Conservation (phyloP, 192 early-diverging fungal species). For the Podila epigama region DNA sequence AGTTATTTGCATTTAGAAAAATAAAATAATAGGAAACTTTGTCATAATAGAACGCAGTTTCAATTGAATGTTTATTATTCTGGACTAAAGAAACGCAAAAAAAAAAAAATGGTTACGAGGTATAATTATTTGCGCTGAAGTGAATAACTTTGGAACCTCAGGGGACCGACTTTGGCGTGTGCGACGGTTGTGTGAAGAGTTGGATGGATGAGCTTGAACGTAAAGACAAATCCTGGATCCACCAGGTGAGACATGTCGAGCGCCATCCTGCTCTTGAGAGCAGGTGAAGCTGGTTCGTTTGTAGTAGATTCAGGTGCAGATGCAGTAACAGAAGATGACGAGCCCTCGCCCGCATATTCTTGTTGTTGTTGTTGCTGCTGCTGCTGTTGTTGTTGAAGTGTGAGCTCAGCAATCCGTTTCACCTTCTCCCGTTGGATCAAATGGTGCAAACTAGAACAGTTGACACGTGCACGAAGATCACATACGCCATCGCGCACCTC, state of each 20-base stretch:
- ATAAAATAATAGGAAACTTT: too few species aligned
- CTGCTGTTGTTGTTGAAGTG: neutral
- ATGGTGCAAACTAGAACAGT: slow-evolving; percentile 38
- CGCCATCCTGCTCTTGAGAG: neutral
- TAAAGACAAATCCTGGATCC: slow-evolving; percentile 45
- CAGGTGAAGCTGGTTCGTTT: too few species aligned
- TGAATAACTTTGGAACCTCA: slow-evolving; percentile 29
- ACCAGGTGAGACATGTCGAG: slow-evolving; percentile 7
- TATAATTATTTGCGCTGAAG: neutral
- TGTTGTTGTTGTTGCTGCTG: too few species aligned
- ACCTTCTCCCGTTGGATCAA: slow-evolving; percentile 33
- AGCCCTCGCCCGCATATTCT: too few species aligned
- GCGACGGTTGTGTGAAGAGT: slow-evolving; percentile 17
- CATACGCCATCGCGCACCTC: slow-evolving; percentile 15
- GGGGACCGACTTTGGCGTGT: slow-evolving; percentile 1
- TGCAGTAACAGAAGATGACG: too few species aligned
- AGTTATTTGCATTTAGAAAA: too few species aligned
- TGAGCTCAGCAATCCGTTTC: neutral
- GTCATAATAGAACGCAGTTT: too few species aligned
- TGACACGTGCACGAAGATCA: slow-evolving; percentile 14
- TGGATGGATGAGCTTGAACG: slow-evolving; percentile 35
- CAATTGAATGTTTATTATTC: too few species aligned
- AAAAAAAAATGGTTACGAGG: neutral
- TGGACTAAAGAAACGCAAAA: neutral
- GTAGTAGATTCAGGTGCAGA: neutral